A percentile compares a stretch with the other conserved stretches of the same genome.
phyloP scores from a whole-genome alignment of 2,329 filamentous ascomycete genomes.

The Arthrobotrys sinensis region DNA sequence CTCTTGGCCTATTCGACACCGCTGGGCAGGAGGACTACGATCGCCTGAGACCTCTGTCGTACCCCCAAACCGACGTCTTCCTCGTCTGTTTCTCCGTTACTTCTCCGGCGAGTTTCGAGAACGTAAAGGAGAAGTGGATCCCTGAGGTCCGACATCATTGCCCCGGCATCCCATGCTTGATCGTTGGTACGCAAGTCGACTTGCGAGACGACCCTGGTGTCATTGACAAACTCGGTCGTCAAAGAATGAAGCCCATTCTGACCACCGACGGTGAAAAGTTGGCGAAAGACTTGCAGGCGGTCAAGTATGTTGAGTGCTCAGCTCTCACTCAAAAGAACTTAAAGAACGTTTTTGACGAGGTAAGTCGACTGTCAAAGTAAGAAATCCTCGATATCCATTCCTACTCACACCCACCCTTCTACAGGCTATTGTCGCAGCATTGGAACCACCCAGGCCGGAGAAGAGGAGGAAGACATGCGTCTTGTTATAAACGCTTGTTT shows the following conservation, averaged over 20 bases:
- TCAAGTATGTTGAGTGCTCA: slow-evolving; percentile 98
- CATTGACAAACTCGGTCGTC: slow-evolving; percentile 90
- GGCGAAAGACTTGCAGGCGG: slow-evolving; percentile 96
- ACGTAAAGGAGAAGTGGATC: slow-evolving; percentile 77
- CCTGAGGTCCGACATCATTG: slow-evolving; percentile 99
- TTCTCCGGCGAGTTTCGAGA: slow-evolving; percentile 97
- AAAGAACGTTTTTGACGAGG: slow-evolving; percentile 99
- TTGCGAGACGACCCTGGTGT: slow-evolving; percentile 90
- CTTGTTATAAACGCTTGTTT: slow-evolving; percentile 73
- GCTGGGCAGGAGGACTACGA: slow-evolving; percentile 99
- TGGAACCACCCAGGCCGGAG: slow-evolving; percentile 83
- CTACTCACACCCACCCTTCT: slow-evolving; percentile 61
- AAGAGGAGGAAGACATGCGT: slow-evolving; percentile 85
- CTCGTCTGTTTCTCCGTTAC: slow-evolving; percentile 99
- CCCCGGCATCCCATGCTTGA: slow-evolving; percentile 95
- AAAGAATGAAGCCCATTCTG: slow-evolving; percentile 94
- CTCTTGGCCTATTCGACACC: slow-evolving; percentile 96
- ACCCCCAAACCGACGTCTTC: slow-evolving; percentile 98
- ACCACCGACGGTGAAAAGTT: slow-evolving; percentile 95
- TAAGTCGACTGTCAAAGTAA: slow-evolving; percentile 69
- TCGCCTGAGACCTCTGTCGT: slow-evolving; percentile 93
- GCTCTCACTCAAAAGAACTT: slow-evolving; percentile 98
- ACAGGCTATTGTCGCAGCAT: slow-evolving; percentile 93
- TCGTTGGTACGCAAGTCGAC: slow-evolving; percentile 98
- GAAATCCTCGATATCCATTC: neutral